These are phyloP conservation scores for Hymenoscyphus scutula DNA, from an alignment of 2,329 filamentous ascomycete species.

Conservation along the genomic window DNA sequence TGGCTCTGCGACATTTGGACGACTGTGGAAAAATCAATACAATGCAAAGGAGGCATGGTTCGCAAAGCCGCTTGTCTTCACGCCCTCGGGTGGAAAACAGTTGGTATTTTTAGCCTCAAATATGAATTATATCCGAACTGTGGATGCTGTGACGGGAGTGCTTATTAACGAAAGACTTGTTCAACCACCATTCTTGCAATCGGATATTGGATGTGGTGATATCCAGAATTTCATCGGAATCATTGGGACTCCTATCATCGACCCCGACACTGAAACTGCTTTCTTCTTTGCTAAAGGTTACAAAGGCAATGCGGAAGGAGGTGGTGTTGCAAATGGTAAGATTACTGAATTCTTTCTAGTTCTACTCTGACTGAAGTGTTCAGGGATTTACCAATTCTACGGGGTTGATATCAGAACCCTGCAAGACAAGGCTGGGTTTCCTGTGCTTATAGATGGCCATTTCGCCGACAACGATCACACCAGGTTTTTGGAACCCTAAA, in stretches of 20 bases:
- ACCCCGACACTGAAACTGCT: conserved; percentile 44
- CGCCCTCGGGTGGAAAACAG: conserved; percentile 36
- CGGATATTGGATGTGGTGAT: conserved; percentile 49
- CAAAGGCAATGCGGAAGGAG: too few species aligned
- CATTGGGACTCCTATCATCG: conserved; percentile 47
- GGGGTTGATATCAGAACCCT: too few species aligned
- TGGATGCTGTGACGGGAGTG: conserved; percentile 39
- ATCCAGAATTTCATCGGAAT: conserved; percentile 48
- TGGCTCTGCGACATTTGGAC: conserved; percentile 37
- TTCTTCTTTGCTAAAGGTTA: conserved; percentile 39
- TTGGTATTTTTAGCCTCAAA: conserved; percentile 37
- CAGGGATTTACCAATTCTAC: too few species aligned
- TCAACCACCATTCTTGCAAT: conserved; percentile 47
- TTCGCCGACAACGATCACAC: too few species aligned
- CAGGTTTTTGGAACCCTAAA: too few species aligned
- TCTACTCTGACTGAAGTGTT: too few species aligned
- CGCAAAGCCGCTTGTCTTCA: conserved; percentile 45
- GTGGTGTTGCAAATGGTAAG: too few species aligned
- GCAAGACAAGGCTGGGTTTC: too few species aligned
- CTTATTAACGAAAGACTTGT: conserved; percentile 37
- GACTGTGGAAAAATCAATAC: conserved; percentile 39
- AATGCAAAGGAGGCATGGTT: conserved; percentile 40
- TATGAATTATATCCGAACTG: conserved; percentile 37
- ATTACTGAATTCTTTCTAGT: too few species aligned
- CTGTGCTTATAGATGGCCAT: too few species aligned